Percentiles rank a stretch among this genome's conserved stretches.
These are phyloP conservation scores for Pinus albicaulis DNA, from an alignment of 75 land plant genomes.

Conservation along the genomic window DNA sequence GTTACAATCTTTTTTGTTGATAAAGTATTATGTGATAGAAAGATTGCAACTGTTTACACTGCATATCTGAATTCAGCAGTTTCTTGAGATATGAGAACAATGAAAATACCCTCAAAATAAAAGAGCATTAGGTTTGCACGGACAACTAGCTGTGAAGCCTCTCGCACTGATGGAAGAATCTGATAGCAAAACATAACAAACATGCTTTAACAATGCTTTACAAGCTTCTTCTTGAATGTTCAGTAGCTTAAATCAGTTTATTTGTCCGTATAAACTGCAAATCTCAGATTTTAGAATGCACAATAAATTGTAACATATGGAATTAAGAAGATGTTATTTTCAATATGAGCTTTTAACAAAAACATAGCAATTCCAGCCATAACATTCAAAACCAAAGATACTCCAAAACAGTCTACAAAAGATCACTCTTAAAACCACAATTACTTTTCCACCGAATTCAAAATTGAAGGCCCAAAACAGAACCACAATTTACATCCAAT, in stretches of 20 bases:
- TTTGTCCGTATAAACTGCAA: slow-evolving; percentile 4
- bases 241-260: neutral
- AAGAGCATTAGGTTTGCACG: slow-evolving; percentile 97
- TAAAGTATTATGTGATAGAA: neutral
- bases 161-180: slow-evolving; percentile 83
- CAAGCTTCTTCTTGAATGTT: neutral
- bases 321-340: neutral
- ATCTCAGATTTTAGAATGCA: neutral
- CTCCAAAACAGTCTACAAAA: neutral
- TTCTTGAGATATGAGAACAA: neutral
- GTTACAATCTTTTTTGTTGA: neutral
- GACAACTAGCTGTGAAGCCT: slow-evolving; percentile 58
- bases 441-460: neutral
- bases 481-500: neutral
- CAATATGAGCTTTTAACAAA: neutral
- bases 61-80: neutral
- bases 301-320: slow-evolving; percentile 1
- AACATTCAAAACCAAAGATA: neutral
- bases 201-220: slow-evolving; percentile 6
- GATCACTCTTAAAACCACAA: neutral
- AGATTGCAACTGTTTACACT: neutral
- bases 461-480: neutral
- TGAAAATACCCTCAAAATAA: slow-evolving; percentile 90
- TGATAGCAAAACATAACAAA: slow-evolving; percentile 13
- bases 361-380: neutral